A percentile compares a stretch with the other conserved stretches of the same genome.
Evolutionary conservation across 805 yeast species (phyloP).

Genomic region (Scheffersomyces amazonensis): DNA sequence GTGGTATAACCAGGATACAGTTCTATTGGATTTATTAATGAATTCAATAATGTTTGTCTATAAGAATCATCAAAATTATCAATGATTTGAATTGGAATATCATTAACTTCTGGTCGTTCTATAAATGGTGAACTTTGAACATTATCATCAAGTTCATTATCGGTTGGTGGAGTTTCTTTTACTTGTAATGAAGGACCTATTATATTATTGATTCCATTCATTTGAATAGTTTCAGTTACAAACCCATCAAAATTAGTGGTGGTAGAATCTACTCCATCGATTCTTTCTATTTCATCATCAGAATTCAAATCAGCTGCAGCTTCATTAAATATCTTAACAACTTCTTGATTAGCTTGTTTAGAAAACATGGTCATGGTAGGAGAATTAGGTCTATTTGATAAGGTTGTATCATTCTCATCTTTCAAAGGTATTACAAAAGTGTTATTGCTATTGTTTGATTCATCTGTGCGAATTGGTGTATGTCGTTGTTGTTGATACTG

Average conservation of each 20-base stretch:
- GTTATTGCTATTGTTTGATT: constrained; percentile 7
- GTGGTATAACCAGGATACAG: constrained; percentile 31
- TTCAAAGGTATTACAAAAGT: constrained; percentile 46
- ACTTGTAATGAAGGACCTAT: constrained; percentile 2
- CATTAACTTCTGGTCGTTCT: constrained; percentile 21
- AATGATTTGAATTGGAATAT: constrained; percentile 4
- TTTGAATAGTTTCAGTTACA: constrained; percentile 47
- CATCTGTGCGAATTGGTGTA: neutral
- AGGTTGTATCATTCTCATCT: constrained; percentile 22
- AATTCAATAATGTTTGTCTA: constrained; percentile 35
- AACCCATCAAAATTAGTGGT: constrained; percentile 42
- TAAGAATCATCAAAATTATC: constrained; percentile 46
- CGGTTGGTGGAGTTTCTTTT: constrained; percentile 26
- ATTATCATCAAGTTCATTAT: constrained; percentile 17
- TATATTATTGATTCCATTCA: neutral
- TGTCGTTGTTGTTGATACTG: neutral
- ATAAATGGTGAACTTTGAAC: constrained; percentile 48
- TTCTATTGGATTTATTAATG: constrained; percentile 32
- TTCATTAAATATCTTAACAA: constrained; percentile 70
- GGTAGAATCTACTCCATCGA: constrained; percentile 16
- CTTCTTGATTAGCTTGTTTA: constrained; percentile 70
- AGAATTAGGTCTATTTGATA: constrained; percentile 41
- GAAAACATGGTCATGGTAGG: constrained; percentile 82
- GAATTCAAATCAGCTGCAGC: constrained; percentile 32
- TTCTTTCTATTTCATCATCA: constrained; percentile 25